Evolutionary conservation across 805 yeast species (phyloP), one percentile per base, ranked within the genome.

Genomic region (Kodamaea jinghongensis): DNA sequence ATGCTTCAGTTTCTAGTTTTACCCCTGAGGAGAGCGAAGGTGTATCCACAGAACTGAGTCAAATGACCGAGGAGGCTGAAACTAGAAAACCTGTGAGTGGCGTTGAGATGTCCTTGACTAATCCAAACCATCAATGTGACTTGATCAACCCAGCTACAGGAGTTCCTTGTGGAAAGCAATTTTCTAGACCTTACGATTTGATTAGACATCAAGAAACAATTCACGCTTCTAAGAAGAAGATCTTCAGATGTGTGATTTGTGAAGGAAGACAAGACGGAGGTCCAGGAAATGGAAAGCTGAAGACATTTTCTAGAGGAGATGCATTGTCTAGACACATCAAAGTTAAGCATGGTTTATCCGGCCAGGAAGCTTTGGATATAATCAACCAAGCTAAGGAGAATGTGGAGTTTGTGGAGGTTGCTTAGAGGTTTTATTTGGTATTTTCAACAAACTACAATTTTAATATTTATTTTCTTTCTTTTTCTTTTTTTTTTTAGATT

Each of bases 281-380:
- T 38, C 55, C 63, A 28, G 76, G 78, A 17, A 77, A 76, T 51
- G 79, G 79, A 39, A 62, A 67, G 48, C 65, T 52, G 47, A 69
- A 69, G 53, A 69, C 75, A n/a, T 69, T 69, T 40, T 65, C 72
- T 5, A 52, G 75, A 47, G 71, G 71, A 31, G 75, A 69, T 56
- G 75, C 75, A 1, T 62, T 69, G 45, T 66, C 73, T 1, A 58
- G 75, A 39, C 75, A 69, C 49, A 67, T 69, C 46, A 81, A 95
- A 53, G 91, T 89, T 33, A 89, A 93, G 67, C 98, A 90, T 67
- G 84, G 85, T 6, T 63, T 82, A 39, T 73, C 70, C 29, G 84
- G 84, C 28, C 65, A 70, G 44, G 83, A 81, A 46, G 87, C 86
- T n/a, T 70, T 77, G 42, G 78, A 79, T 39, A 80, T 86, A 30